Conservation (phyloP, 1,139 yeast species). For the Saccharomyces pastorianus region DNA sequence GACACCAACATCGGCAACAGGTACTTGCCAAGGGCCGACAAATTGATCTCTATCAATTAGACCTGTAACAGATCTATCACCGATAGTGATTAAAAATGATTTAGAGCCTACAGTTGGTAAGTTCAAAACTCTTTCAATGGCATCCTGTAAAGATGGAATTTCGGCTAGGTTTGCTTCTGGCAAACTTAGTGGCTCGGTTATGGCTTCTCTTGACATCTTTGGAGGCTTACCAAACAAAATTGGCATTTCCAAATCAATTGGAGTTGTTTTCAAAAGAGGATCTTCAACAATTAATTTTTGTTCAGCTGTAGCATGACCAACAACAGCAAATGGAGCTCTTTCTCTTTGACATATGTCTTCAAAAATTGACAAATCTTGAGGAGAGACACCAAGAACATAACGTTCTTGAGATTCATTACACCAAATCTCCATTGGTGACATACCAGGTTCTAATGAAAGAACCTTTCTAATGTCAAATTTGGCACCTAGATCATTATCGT, state of each 20-base stretch:
- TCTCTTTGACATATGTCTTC: conserved; percentile 83
- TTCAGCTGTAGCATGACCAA: conserved; percentile 87
- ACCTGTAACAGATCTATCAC: conserved; percentile 95
- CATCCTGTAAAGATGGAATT: conserved; percentile 46
- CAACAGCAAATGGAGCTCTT: conserved; percentile 93
- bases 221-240: conserved; percentile 97
- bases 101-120: conserved; percentile 95
- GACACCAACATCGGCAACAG: conserved; percentile 98
- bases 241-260: conserved; percentile 94
- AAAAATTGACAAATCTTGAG: conserved; percentile 65
- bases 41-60: conserved; percentile 95
- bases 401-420: conserved; percentile 99
- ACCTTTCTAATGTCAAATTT: conserved; percentile 84
- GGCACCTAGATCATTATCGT: conserved; percentile 94
- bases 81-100: conserved; percentile 89
- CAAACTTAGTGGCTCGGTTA: conserved; percentile 53
- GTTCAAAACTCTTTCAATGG: conserved; percentile 73
- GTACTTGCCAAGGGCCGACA: conserved; percentile 99
- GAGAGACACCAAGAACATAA: conserved; percentile 87
- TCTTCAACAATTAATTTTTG: conserved; percentile 78
- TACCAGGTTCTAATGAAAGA: conserved; percentile 88
- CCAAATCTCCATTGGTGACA: conserved; percentile 99
- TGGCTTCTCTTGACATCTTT: conserved; percentile 76
- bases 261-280: conserved; percentile 63
- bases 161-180: conserved; percentile 40